A percentile compares a stretch with the other conserved stretches of the same genome.
phyloP scores from a whole-genome alignment of 202 grass and related monocot species.

The Schoenoplectus tabernaemontani region DNA sequence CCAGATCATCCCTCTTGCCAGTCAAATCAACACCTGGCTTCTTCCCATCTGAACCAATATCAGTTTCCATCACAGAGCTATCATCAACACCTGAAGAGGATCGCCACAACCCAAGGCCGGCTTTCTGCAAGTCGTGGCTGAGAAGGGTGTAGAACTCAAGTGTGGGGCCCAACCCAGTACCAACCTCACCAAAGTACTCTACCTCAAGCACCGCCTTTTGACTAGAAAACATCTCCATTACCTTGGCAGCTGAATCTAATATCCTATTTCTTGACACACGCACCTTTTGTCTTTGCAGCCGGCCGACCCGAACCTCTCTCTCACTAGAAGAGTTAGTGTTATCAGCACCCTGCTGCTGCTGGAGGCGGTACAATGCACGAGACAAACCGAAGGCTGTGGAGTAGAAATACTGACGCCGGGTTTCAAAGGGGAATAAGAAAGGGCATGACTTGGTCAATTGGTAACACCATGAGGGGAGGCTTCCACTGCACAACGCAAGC shows the following conservation, averaged over 20 bases:
- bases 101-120: constrained; percentile 68
- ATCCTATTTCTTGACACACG: constrained; percentile 81
- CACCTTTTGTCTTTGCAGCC: constrained; percentile 83
- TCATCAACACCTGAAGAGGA: constrained; percentile 26
- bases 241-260: constrained; percentile 83
- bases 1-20: constrained; percentile 30
- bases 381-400: constrained; percentile 86
- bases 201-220: constrained; percentile 86
- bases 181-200: constrained; percentile 95
- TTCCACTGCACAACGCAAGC: constrained; percentile 82
- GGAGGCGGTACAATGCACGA: constrained; percentile 82
- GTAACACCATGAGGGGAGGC: constrained; percentile 85
- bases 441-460: constrained; percentile 78
- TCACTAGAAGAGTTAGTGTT: constrained; percentile 45
- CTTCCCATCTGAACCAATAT: constrained; percentile 32
- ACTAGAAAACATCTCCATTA: constrained; percentile 89
- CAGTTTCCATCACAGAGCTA: constrained; percentile 37
- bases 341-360: constrained; percentile 71
- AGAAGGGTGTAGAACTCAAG: constrained; percentile 88
- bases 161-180: constrained; percentile 84
- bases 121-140: constrained; percentile 68
- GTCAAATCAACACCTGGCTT: constrained; percentile 7
- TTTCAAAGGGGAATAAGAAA: constrained; percentile 87
- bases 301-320: constrained; percentile 70
- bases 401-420: constrained; percentile 79